Evolutionary conservation across 768 basidiomycete species (phyloP), one percentile per base, ranked within the genome.

Genomic region (Cyclocybe cylindracea): DNA sequence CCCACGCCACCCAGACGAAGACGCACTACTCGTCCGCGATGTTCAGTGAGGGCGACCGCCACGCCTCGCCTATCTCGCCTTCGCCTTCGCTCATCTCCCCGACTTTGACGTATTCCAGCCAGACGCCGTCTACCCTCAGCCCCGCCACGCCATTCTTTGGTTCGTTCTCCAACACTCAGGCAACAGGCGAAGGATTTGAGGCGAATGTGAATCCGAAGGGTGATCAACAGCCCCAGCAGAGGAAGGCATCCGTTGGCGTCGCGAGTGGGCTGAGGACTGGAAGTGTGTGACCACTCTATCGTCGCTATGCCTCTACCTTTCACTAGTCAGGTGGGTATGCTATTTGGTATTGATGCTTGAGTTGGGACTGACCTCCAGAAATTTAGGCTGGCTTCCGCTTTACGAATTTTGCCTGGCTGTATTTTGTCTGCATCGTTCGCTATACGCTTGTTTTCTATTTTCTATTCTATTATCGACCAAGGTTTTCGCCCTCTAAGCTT

Each of bases 101-200:
- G 8, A 79, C 86, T 7, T 73, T 88, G 52, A 87, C 84, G 11
- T 88, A 84, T 60, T 83, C 83, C n/a, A 83, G 75, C 38, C 83
- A 76, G 50, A 75, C 85, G 24, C 80, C 84, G 11, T 81, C 83
- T 36, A 86, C 83, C 29, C 73, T 87, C 48, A 87, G 86, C 61
- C 86, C 86, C 13, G 79, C 84, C 9, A 88, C 86, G 9, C 86
- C 86, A 9, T 88, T 86, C 70, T 84, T 87, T 67, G 79, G 80
- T 24, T 79, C 82, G 7, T 86, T 87, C 61, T 24, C 24, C 24
- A 66, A 64, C 51, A 66, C 56, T 46, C 64, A 69, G 41, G 50
- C 52, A 24, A 24, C 24, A 24, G 24, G 24, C 24, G 71, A 73
- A 13, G 65, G 62, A 10, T 69, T 69, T 48, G 67, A 67, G 37